Base-by-base conservation (phyloP, 441 rosid species). In the Erodium chrysanthum region DNA sequence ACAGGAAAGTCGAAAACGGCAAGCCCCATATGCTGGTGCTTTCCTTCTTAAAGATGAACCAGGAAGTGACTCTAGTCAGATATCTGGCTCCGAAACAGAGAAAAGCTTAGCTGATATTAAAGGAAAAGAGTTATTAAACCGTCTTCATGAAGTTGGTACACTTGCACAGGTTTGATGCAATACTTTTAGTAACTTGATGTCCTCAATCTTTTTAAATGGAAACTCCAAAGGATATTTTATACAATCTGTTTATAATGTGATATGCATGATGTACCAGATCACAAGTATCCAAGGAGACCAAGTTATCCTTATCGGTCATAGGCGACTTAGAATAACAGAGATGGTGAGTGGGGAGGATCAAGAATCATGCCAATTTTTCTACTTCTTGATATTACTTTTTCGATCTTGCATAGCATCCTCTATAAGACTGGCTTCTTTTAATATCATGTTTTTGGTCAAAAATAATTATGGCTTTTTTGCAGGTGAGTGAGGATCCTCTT, bases 21-120 rank as follows among this genome's bases (percentile, higher is more conserved):
- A 89, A 75, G 91, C 99, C 65, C 99, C 99, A 5, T 95, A 95
- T 82, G 94, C 92, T 14, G 97, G 99, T 68, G 96, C 97, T 31
- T 92, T 95, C 81, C 97, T 95, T 81, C 76, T 95, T 42, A 92
- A 88, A 83, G 98, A 92, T 80, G 96, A 87, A 70, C 81, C 88
- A 0, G 90, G 83, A 63, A 64, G 83, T 73, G 98, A 90, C 80
- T 76, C 88, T 75, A 81, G 74, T 66, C 33, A 75, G 56, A 82
- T 77, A 70, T 75, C 96, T 68, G 81, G 89, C 73, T 76, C 88
- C 68, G 97, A 90, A 59, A 62, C 87, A 23, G 98, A 88, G 67
- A 85, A 91, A 79, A 83, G 71, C 72, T 75, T 82, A 56, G 71
- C 73, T 65, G 95, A 87, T n/a, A 79, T 95, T 40, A 90, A 87